Conservation (phyloP, 2,329 filamentous ascomycete genomes). For the Pleomassaria siparia region DNA sequence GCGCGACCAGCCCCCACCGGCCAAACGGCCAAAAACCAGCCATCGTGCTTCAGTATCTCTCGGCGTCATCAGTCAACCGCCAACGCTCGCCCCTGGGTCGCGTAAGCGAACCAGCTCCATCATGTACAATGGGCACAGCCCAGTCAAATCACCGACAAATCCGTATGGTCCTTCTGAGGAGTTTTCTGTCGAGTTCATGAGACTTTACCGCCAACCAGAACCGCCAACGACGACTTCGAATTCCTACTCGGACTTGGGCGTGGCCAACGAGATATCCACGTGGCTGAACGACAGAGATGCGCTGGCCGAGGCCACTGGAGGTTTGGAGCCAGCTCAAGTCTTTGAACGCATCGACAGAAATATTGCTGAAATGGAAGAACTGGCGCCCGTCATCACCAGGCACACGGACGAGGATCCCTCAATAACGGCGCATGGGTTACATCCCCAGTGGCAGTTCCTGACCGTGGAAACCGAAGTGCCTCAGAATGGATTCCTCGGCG, state of each 20-base stretch:
- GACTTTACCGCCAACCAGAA: conserved; percentile 67
- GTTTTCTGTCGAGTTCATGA: conserved; percentile 75
- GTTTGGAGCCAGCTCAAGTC: conserved; percentile 64
- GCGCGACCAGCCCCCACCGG: conserved; percentile 59
- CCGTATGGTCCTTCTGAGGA: conserved; percentile 66
- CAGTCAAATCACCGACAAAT: conserved; percentile 73
- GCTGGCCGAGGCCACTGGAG: conserved; percentile 67
- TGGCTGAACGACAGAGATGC: conserved; percentile 78
- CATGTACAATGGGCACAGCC: conserved; percentile 67
- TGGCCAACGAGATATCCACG: conserved; percentile 71
- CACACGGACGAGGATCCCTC: conserved; percentile 55
- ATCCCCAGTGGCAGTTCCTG: conserved; percentile 72
- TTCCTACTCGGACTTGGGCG: conserved; percentile 72
- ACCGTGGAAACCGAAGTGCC: conserved; percentile 56
- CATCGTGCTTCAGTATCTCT: conserved; percentile 79
- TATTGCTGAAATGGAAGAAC: conserved; percentile 56
- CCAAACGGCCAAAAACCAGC: conserved; percentile 79
- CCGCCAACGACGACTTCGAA: conserved; percentile 66
- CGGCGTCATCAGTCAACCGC: conserved; percentile 66
- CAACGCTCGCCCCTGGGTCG: conserved; percentile 63
- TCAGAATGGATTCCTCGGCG: conserved; percentile 60
- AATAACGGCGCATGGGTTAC: conserved; percentile 55
- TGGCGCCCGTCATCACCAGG: conserved; percentile 54
- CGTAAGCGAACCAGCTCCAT: conserved; percentile 63
- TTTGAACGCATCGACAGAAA: conserved; percentile 64